Conservation (phyloP, 169 alveolate genomes). For the Plasmodium ovale region DNA sequence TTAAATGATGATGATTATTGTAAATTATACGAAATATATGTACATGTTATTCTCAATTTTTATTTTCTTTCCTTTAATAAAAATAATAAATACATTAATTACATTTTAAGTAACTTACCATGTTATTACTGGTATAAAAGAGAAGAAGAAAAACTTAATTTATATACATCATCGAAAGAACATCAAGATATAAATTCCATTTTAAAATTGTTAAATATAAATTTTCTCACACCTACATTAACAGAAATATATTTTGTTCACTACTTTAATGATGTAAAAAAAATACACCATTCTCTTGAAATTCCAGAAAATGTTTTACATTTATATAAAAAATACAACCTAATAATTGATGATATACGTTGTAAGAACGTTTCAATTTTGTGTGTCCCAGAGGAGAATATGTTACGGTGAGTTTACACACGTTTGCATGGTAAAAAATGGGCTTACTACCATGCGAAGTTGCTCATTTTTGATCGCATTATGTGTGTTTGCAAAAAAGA, state of each 20-base stretch:
- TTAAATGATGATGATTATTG: conserved; percentile 68
- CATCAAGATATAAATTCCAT: conserved; percentile 33
- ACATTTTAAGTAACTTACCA: conserved; percentile 58
- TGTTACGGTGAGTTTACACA: conserved; percentile 37
- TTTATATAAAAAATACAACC: conserved; percentile 46
- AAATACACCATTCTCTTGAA: conserved; percentile 1
- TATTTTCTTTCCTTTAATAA: conserved; percentile 74
- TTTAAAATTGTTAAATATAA: conserved; percentile 52
- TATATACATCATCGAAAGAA: conserved; percentile 48
- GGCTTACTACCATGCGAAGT: too few species aligned
- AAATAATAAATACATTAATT: conserved; percentile 74
- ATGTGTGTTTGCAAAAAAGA: too few species aligned
- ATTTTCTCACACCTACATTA: conserved; percentile 71
- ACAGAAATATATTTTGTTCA: conserved; percentile 74
- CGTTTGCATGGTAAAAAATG: too few species aligned
- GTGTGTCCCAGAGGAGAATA: conserved; percentile 69
- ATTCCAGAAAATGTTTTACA: conserved; percentile 60
- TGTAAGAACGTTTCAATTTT: conserved; percentile 46
- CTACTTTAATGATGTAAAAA: conserved; percentile 61
- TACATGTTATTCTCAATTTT: conserved; percentile 73
- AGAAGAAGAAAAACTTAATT: conserved; percentile 75
- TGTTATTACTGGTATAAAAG: conserved; percentile 76
- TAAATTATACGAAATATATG: conserved; percentile 71
- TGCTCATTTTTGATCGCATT: too few species aligned
- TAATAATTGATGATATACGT: conserved; percentile 57